A percentile compares a stretch with the other conserved stretches of the same genome.
phyloP scores from a whole-genome alignment of 805 yeast genomes.

The Blastobotrys mokoenaii region DNA sequence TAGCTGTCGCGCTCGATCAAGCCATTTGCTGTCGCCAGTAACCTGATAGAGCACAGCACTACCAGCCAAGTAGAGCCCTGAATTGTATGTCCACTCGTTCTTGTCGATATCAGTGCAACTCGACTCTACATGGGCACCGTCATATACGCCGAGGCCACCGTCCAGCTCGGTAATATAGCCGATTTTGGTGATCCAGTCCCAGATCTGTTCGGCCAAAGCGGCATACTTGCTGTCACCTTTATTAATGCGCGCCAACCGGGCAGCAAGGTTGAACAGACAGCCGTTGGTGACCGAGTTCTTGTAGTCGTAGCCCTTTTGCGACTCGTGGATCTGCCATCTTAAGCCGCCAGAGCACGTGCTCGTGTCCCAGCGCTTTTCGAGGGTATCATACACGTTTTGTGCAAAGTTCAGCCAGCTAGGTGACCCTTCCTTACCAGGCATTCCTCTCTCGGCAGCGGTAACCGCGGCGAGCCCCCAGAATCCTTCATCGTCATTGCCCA shows the following conservation, averaged over 20 bases:
- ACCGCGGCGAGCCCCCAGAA: constrained; percentile 85
- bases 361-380: constrained; percentile 72
- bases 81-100: constrained; percentile 68
- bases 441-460: constrained; percentile 78
- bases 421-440: constrained; percentile 50
- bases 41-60: constrained; percentile 58
- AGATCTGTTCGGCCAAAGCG: constrained; percentile 60
- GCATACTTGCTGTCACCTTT: constrained; percentile 55
- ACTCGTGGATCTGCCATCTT: constrained; percentile 85
- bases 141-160: constrained; percentile 42
- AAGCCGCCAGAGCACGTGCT: constrained; percentile 63
- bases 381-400: constrained; percentile 80
- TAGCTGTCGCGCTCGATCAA: constrained; percentile 40
- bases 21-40: constrained; percentile 53
- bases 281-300: constrained; percentile 81
- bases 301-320: constrained; percentile 83
- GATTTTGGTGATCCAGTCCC: constrained; percentile 58
- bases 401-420: constrained; percentile 63
- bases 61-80: constrained; percentile 60
- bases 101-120: constrained; percentile 43
- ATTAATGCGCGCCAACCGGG: constrained; percentile 75
- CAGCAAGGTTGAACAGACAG: constrained; percentile 68
- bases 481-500: constrained; percentile 91
- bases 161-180: constrained; percentile 31
- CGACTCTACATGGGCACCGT: constrained; percentile 49